These are phyloP conservation scores for Toxicodendron radicans DNA, from an alignment of 345 rosid genomes.

Conservation along the genomic window DNA sequence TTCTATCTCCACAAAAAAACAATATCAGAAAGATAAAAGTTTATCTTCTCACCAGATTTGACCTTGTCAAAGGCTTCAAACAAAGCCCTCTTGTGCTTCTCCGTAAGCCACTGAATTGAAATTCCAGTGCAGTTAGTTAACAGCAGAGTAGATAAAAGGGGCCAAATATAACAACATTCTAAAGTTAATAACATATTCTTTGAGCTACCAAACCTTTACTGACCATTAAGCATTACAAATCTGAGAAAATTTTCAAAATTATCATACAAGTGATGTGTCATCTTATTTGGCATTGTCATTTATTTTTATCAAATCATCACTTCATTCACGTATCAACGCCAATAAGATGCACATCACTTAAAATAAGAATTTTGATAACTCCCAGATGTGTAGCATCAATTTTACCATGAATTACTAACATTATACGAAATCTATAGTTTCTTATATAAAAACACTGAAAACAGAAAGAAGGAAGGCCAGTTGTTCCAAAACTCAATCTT, in stretches of 20 bases:
- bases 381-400: no score
- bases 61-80: slow-evolving; percentile 88
- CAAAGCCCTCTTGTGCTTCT: slow-evolving; percentile 76
- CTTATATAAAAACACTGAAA: background rate
- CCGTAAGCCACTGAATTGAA: slow-evolving; percentile 66
- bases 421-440: no score
- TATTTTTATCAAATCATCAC: no score
- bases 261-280: no score
- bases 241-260: no score
- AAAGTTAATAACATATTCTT: no score
- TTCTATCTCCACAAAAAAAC: background rate
- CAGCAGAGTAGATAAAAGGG: background rate
- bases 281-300: no score
- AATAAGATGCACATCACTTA: no score
- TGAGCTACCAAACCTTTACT: background rate
- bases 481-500: background rate
- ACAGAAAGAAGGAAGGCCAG: background rate
- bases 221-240: no score
- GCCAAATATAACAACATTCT: background rate
- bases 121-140: background rate
- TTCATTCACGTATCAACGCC: no score
- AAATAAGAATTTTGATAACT: no score
- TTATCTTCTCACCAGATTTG: slow-evolving; percentile 59
- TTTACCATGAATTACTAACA: no score
- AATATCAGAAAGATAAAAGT: background rate